A percentile compares a stretch with the other conserved stretches of the same genome.
Conservation (phyloP, 495 filamentous ascomycete species). For the Penicillium paradoxum region DNA sequence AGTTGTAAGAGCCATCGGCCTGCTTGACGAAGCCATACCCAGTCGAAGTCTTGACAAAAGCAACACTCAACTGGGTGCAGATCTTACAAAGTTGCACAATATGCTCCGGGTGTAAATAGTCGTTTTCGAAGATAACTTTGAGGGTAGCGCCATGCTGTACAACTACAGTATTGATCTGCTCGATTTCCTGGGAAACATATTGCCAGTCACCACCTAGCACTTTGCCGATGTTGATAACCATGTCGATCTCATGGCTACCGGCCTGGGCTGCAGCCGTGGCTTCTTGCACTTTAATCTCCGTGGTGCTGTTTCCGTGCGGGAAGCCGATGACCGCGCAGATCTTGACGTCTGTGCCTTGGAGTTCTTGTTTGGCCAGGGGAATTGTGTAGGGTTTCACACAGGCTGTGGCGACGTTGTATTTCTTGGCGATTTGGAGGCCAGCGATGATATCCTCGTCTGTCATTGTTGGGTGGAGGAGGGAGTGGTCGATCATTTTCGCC, state of each 20-base stretch:
- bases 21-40: constrained; percentile 56
- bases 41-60: constrained; percentile 54
- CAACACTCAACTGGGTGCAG: constrained; percentile 43
- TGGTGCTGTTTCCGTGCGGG: constrained; percentile 54
- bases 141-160: constrained; percentile 35
- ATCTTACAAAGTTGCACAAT: constrained; percentile 48
- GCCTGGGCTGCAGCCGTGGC: constrained; percentile 42
- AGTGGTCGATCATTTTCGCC: constrained; percentile 58
- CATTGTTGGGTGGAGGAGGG: constrained; percentile 56
- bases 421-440: constrained; percentile 44
- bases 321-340: constrained; percentile 56
- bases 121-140: constrained; percentile 59
- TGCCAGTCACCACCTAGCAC: constrained; percentile 51
- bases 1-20: constrained; percentile 44
- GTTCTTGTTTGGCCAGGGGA: constrained; percentile 39
- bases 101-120: constrained; percentile 43
- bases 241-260: constrained; percentile 52
- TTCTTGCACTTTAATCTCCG: constrained; percentile 48
- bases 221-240: constrained; percentile 56
- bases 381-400: constrained; percentile 54
- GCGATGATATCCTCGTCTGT: constrained; percentile 48
- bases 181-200: constrained; percentile 49
- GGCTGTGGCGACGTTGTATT: constrained; percentile 48
- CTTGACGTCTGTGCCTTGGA: constrained; percentile 43
- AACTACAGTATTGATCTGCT: constrained; percentile 44